Evolutionary conservation across 495 filamentous ascomycete species (phyloP).

Genomic region (Durotheca rogersii): DNA sequence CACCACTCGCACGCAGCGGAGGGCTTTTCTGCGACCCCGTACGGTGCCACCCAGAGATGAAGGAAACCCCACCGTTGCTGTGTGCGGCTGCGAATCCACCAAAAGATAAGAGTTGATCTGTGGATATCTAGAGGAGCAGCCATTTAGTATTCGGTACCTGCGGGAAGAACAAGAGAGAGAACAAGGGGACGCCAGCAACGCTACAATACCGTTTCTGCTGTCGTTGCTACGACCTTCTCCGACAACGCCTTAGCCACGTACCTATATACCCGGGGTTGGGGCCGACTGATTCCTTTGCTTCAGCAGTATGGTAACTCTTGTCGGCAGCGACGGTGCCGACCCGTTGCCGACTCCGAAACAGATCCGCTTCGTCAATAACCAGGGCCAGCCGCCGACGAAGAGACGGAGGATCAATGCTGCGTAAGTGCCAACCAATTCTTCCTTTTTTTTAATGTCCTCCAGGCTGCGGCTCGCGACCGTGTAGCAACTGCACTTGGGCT

Average conservation of each 20-base stretch:
- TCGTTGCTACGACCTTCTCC: no score
- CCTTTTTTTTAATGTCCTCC: slow-evolving; percentile 23
- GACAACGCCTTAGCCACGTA: slow-evolving; percentile 4
- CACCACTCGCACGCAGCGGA: slow-evolving; percentile 8
- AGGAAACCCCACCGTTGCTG: slow-evolving; percentile 18
- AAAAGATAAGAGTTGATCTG: slow-evolving; percentile 20
- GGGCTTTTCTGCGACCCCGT: slow-evolving; percentile 6
- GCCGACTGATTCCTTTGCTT: neutral
- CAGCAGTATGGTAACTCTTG: slow-evolving; percentile 44
- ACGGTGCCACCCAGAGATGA: slow-evolving; percentile 16
- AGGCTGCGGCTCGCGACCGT: slow-evolving; percentile 19
- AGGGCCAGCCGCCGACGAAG: slow-evolving; percentile 79
- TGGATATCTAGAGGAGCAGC: slow-evolving; percentile 12
- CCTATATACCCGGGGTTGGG: slow-evolving; percentile 5
- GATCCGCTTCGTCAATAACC: slow-evolving; percentile 79
- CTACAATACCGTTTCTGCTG: no score
- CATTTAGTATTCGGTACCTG: slow-evolving; percentile 7
- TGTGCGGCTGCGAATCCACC: slow-evolving; percentile 21
- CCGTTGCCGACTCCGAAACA: slow-evolving; percentile 51
- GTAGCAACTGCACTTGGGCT: slow-evolving; percentile 10
- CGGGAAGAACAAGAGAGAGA: slow-evolving; percentile 9
- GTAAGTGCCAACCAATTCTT: slow-evolving; percentile 52
- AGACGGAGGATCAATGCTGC: slow-evolving; percentile 78
- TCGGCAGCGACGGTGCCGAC: slow-evolving; percentile 38
- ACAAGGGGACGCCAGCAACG: no score